Conservation (phyloP, 768 basidiomycete genomes). For the Podaxis pistillaris region DNA sequence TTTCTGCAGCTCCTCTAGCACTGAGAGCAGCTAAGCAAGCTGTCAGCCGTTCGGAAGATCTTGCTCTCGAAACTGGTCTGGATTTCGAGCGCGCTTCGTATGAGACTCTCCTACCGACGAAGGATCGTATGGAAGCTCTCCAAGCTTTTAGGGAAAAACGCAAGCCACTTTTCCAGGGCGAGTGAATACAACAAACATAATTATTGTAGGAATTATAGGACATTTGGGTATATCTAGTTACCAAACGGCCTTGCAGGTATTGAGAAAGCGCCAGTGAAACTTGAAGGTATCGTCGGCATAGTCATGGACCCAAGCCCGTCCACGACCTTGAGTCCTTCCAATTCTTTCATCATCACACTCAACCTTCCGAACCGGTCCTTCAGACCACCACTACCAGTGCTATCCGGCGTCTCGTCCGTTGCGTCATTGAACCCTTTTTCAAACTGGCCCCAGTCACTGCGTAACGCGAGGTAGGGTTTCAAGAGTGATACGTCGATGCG, state of each 20-base stretch:
- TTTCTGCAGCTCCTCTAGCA: slow-evolving; percentile 70
- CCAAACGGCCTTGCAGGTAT: slow-evolving; percentile 42
- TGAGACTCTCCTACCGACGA: slow-evolving; percentile 68
- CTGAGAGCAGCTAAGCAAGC: slow-evolving; percentile 87
- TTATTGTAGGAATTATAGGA: slow-evolving; percentile 20
- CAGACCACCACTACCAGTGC: slow-evolving; percentile 44
- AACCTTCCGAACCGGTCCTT: slow-evolving; percentile 69
- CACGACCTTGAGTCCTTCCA: slow-evolving; percentile 69
- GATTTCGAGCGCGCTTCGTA: slow-evolving; percentile 89
- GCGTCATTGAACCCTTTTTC: slow-evolving; percentile 77
- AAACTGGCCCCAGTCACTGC: slow-evolving; percentile 89
- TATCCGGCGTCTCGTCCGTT: slow-evolving; percentile 38
- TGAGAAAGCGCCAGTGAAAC: slow-evolving; percentile 51
- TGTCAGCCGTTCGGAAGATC: slow-evolving; percentile 75
- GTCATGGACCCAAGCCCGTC: slow-evolving; percentile 45
- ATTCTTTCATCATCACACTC: slow-evolving; percentile 85
- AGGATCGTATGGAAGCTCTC: slow-evolving; percentile 82
- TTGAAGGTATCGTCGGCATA: slow-evolving; percentile 54
- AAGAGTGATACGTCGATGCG: slow-evolving; percentile 85
- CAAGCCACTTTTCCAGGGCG: slow-evolving; percentile 74
- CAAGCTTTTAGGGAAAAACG: slow-evolving; percentile 86
- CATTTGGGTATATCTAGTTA: slow-evolving; percentile 20
- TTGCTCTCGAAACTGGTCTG: slow-evolving; percentile 83
- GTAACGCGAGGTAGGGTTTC: slow-evolving; percentile 85
- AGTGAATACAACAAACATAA: slow-evolving; percentile 42